These are phyloP conservation scores for Cladosporium colombiae DNA, from an alignment of 2,329 filamentous ascomycete genomes.

Conservation along the genomic window DNA sequence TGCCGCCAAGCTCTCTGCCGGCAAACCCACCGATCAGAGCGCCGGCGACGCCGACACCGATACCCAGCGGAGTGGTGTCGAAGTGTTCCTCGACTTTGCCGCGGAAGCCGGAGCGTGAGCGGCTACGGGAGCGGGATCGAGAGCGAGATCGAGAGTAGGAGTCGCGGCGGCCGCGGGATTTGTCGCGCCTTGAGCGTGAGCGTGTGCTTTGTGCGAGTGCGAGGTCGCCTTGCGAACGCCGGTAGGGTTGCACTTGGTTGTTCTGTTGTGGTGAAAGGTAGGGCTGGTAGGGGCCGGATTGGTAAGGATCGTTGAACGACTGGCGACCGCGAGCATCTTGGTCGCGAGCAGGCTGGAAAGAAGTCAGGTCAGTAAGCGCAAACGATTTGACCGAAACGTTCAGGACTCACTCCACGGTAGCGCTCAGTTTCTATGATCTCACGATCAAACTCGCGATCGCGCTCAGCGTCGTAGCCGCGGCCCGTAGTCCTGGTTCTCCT, in stretches of 20 bases:
- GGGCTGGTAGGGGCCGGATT: conserved; percentile 15
- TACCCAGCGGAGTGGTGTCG: conserved; percentile 34
- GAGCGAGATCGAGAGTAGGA: conserved; percentile 27
- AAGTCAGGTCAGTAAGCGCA: neutral
- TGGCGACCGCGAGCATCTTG: conserved; percentile 23
- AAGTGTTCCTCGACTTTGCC: conserved; percentile 38
- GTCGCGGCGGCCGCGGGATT: conserved; percentile 24
- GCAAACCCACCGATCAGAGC: conserved; percentile 39
- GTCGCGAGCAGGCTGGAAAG: conserved; percentile 29
- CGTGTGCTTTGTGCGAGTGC: conserved; percentile 22
- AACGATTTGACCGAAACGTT: neutral
- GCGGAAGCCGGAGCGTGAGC: conserved; percentile 28
- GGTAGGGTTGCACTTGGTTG: conserved; percentile 26
- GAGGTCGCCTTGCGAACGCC: conserved; percentile 30
- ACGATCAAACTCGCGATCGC: conserved; percentile 34
- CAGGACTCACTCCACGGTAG: conserved; percentile 36
- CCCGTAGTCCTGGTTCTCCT: conserved; percentile 21
- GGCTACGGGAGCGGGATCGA: conserved; percentile 29
- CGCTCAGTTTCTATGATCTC: conserved; percentile 35
- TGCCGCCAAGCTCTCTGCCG: conserved; percentile 35
- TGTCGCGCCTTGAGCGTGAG: conserved; percentile 29
- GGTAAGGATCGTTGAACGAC: conserved; percentile 19
- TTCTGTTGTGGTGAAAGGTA: conserved; percentile 18
- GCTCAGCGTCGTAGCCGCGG: conserved; percentile 25
- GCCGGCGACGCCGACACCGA: conserved; percentile 37